Evolutionary conservation across 306 rosid species (phyloP), one percentile per base, ranked within the genome.

Genomic region (Elaeagnus macrophylla): DNA sequence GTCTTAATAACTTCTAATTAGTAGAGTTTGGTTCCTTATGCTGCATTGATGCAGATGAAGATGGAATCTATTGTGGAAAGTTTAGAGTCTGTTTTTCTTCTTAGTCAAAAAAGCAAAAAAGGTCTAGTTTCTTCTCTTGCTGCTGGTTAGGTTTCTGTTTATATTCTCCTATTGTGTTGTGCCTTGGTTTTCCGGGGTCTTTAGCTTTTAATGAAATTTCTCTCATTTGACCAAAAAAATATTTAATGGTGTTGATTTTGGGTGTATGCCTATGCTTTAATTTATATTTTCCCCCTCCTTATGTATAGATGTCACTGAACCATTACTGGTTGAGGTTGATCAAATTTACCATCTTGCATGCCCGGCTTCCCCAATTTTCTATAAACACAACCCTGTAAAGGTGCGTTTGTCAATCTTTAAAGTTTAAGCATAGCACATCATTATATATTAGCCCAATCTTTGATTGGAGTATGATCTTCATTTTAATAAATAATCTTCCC

Each of bases 281-380:
- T n/a, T n/a, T n/a, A n/a, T n/a, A n/a, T n/a, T 57, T 70, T 38
- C 49, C 35, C 49, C 8, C 15, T 66, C 60, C 15, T 55, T 54
- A 50, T 59, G 36, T 79, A 49, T 51, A 90, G 97, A 90, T 77
- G 88, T 90, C 60, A 90, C 95, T 3, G 97, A 90, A 70, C 67
- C 91, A 41, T 70, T 90, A 86, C 47, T 80, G 83, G 65, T 86
- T 18, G 95, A 90, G 77, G 97, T 90, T 67, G 97, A 90, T 77
- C 94, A 67, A 79, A 90, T 90, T 60, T 86, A 90, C 73, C 97
- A 86, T 72, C 94, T 90, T 60, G 97, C 97, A 14, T 90, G 97
- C 76, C 97, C 97, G 0, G 97, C 97, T 37, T 90, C 95, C 54
- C 97, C 97, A 39, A 86, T 90, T 75, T 90, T 86, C 83, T 90